Evolutionary conservation across 2,329 filamentous ascomycete genomes (phyloP), one percentile per base, ranked within the genome.

Genomic region (Ambrosiella cleistominuta): DNA sequence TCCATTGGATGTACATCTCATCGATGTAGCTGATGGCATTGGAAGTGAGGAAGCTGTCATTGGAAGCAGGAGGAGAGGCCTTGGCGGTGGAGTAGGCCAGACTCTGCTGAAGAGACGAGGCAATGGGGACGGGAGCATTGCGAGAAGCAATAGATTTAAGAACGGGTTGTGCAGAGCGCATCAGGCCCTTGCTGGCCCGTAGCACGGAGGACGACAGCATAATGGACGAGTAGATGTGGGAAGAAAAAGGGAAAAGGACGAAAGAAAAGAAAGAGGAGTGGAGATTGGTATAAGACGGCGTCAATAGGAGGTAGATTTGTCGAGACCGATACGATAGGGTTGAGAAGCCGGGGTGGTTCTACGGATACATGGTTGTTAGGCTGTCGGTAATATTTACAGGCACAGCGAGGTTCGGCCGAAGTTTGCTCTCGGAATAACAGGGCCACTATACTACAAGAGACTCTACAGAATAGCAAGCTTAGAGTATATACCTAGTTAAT

Each of bases 1-100:
- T 95, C 93, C 93, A 98, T 70, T 90, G 83, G 75, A 96, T 77
- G 74, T 98, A 98, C 93, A 98, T 98, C 77, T 96, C 93, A 72
- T 98, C 93, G 70, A 98, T 88, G 75, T 98, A 98, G 76, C 95
- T 96, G 72, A 93, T 93, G 61, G 91, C 93, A 76, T 88, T 97
- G 64, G 93, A 93, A 63, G 89, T 88, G 62, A 98, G 80, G 78
- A 98, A 98, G 74, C 84, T 95, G 73, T 98, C 93, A 71, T 86
- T 95, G 63, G 90, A 81, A 69, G 95, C 88, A 63, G 81, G 80
- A 17, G 79, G 69, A 60, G 74, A 74, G 58, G 78, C 74, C 64
- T 66, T 69, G 61, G 53, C 44, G 62, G 78, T 78, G 62, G 77
- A 75, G 72, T 78, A 76, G 15, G 52, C 38, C 65, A 73, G 70